Evolutionary conservation across 2,329 filamentous ascomycete species (phyloP).

Genomic region (Onygenales sp.): DNA sequence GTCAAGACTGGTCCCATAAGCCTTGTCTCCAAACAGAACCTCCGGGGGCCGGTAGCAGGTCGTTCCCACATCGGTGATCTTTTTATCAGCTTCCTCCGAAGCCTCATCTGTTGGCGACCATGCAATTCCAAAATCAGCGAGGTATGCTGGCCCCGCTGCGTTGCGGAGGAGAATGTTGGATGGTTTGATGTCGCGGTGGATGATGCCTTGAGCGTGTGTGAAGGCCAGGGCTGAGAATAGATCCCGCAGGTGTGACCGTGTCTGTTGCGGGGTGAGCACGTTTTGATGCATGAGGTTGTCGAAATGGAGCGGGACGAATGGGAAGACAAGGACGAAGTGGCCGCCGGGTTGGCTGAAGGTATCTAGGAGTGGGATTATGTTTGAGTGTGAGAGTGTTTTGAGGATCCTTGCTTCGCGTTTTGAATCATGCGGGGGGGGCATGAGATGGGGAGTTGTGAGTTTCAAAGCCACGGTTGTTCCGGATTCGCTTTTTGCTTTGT

Average conservation of each 20-base stretch:
- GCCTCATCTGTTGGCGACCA: conserved; percentile 56
- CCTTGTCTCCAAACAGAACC: conserved; percentile 70
- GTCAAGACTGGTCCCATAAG: conserved; percentile 65
- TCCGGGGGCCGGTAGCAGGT: conserved; percentile 87
- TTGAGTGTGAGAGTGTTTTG: conserved; percentile 44
- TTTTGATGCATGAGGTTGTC: conserved; percentile 51
- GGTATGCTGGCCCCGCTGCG: conserved; percentile 59
- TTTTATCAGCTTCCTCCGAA: conserved; percentile 56
- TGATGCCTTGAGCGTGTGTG: conserved; percentile 65
- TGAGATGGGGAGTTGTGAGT: conserved; percentile 64
- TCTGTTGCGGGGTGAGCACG: conserved; percentile 31
- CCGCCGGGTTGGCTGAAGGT: conserved; percentile 62
- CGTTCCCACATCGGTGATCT: conserved; percentile 89
- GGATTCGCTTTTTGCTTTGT: conserved; percentile 48
- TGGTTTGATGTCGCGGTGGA: conserved; percentile 91
- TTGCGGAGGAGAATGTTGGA: conserved; percentile 71
- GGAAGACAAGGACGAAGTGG: conserved; percentile 71
- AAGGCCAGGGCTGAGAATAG: conserved; percentile 61
- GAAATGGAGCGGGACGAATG: conserved; percentile 69
- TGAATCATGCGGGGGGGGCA: conserved; percentile 74
- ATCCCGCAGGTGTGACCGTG: conserved; percentile 49
- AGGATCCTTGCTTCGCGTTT: conserved; percentile 71
- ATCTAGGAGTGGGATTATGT: conserved; percentile 59
- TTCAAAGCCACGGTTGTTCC: conserved; percentile 62
- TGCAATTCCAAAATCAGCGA: conserved; percentile 88